Conservation (phyloP, 2,329 filamentous ascomycete genomes). For the Aspergillus felis region DNA sequence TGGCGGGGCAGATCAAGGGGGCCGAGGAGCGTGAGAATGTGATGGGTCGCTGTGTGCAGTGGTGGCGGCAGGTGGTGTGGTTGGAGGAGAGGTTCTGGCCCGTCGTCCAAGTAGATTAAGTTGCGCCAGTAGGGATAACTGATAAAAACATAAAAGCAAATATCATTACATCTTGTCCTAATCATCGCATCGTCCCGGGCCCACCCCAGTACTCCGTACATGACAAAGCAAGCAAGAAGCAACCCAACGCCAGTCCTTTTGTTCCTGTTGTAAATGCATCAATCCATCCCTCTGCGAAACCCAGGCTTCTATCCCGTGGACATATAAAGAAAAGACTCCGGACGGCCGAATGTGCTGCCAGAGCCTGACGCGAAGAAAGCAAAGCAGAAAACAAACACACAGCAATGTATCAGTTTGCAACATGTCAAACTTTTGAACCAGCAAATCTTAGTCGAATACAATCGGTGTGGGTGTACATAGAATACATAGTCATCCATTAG, state of each 20-base stretch:
- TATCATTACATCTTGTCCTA: not conserved
- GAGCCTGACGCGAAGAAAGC: not conserved
- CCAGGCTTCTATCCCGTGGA: not conserved
- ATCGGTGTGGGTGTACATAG: not conserved
- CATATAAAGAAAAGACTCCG: conserved; percentile 7
- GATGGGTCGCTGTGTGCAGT: conserved; percentile 44
- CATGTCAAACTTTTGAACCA: not conserved
- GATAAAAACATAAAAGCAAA: not conserved
- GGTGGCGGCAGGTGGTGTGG: conserved; percentile 49
- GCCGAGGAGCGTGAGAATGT: conserved; percentile 35
- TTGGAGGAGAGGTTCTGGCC: conserved; percentile 62
- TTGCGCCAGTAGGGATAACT: not conserved
- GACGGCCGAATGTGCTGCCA: not conserved
- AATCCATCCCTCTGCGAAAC: not conserved
- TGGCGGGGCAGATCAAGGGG: conserved; percentile 42
- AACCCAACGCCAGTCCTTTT: not conserved
- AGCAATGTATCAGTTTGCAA: not conserved
- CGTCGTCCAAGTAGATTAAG: conserved; percentile 15
- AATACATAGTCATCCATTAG: conserved; percentile 8
- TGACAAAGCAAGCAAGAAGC: not conserved
- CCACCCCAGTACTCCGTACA: not conserved
- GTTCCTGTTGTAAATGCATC: not conserved
- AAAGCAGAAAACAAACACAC: not conserved
- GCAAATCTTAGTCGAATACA: not conserved
- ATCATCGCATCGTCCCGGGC: not conserved